A percentile compares a stretch with the other conserved stretches of the same genome.
Conservation (phyloP, 129 eudicot species). For the Lactuca sativa region DNA sequence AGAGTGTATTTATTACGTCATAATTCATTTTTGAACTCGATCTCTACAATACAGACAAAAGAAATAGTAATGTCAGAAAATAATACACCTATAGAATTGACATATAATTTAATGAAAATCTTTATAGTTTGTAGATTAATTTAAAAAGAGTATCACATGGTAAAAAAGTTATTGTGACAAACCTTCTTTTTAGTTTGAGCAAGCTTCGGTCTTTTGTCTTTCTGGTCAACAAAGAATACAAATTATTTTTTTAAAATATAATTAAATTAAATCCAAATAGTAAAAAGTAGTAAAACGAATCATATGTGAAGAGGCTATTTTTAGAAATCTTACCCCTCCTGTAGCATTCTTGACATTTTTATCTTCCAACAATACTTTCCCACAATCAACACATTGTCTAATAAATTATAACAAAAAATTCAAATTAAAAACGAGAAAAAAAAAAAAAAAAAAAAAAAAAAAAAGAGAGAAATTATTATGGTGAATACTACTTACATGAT, state of each 20-base stretch:
- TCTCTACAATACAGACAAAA: conserved; percentile 35
- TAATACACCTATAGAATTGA: no score
- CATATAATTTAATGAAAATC: no score
- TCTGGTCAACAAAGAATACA: not conserved
- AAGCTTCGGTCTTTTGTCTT: conserved; percentile 8
- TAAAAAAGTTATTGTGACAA: conserved; percentile 11
- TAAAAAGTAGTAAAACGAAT: not conserved
- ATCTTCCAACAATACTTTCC: conserved; percentile 36
- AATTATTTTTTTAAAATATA: not conserved
- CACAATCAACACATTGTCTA: conserved; percentile 43
- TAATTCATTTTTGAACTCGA: conserved; percentile 44
- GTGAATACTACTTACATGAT: conserved; percentile 32
- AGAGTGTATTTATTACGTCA: conserved; percentile 30
- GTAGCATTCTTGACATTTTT: conserved; percentile 27
- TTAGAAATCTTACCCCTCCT: conserved; percentile 30
- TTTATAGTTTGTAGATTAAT: not conserved
- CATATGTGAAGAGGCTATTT: conserved; percentile 1
- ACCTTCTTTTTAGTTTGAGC: conserved; percentile 45
- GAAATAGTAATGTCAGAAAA: not conserved
- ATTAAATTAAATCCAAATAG: not conserved
- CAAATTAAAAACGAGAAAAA: not conserved
- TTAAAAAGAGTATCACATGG: not conserved
- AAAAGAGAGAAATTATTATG: conserved; percentile 9
- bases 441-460: not conserved
- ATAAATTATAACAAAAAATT: not conserved